Evolutionary conservation across 2,329 filamentous ascomycete genomes (phyloP), one percentile per base, ranked within the genome.

Genomic region (Westerdykella aurantiaca): DNA sequence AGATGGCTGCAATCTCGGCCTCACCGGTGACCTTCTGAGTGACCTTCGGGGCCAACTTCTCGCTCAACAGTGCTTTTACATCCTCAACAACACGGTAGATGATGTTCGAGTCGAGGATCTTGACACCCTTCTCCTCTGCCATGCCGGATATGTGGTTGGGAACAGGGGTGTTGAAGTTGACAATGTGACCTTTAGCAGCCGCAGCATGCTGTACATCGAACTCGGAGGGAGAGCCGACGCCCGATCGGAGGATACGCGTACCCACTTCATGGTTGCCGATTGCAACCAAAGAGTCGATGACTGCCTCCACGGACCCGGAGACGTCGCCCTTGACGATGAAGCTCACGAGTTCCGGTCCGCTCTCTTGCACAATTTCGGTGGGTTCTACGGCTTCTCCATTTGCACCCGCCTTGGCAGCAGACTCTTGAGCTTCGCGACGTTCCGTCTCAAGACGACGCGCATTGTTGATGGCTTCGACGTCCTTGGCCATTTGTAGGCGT

Each of bases 271-370:
- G 82, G 69, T 85, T 95, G 50, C 90, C 89, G 50, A 96, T 75
- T 46, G 84, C 81, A 48, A 82, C 73, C 46, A 98, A 77, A 7
- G 85, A 83, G 39, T 87, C 84, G 47, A 83, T 76, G 2, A 97
- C 85, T 2, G 93, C 93, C 71, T 98, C 93, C 0, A 90, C 89
- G 0, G 91, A 97, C 31, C 93, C 93, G 48, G 85, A 86, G 14
- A 97, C 93, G 58, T 98, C 93, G 42, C 84, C 90, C 68, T 94
- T 95, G 70, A 98, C 76, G 46, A 93, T 81, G 67, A 97, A 93
- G 56, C 85, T 85, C 38, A 95, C 77, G 13, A 77, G 70, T 47
- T 75, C 72, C 12, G 76, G 74, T 0, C 76, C 76, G 23, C 68
- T 62, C 44, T 75, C 59, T 31, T 46, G 29, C 40, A 74, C 73